Conservation (phyloP, 2,329 filamentous ascomycete species). For the Cytospora paraplurivora region DNA sequence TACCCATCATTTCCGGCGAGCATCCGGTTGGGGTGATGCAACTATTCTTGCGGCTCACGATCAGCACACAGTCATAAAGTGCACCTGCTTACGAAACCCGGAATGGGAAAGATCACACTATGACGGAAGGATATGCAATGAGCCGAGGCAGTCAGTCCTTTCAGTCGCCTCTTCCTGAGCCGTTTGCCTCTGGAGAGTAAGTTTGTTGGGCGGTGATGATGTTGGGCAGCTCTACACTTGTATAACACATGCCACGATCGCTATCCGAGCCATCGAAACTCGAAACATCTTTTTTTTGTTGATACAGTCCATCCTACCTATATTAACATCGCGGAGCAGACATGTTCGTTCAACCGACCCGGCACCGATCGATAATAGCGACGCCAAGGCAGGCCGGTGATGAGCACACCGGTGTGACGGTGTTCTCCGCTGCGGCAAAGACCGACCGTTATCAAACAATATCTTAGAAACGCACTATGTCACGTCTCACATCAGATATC, state of each 20-base stretch:
- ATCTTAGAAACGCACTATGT: too few relatives aligned
- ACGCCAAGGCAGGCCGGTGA: conserved; percentile 1
- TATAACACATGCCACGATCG: too few relatives aligned
- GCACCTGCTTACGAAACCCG: neutral
- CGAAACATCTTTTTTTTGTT: too few relatives aligned
- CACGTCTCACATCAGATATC: too few relatives aligned
- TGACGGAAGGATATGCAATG: neutral
- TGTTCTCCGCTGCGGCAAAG: conserved; percentile 5
- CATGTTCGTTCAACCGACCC: neutral
- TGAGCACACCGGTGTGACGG: neutral
- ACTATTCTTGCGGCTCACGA: neutral
- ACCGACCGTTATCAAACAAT: conserved; percentile 10
- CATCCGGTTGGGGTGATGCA: neutral
- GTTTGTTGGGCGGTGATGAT: too few relatives aligned
- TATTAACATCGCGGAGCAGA: neutral
- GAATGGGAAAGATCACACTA: neutral
- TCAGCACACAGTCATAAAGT: neutral
- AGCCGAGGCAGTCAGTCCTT: too few relatives aligned
- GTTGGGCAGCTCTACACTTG: too few relatives aligned
- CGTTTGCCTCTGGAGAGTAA: too few relatives aligned
- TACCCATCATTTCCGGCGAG: neutral
- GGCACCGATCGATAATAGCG: neutral
- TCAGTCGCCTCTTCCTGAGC: too few relatives aligned
- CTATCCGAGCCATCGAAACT: too few relatives aligned
- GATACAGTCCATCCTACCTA: too few relatives aligned